Conservation (phyloP, 805 yeast genomes). For the Candida odintsovae region DNA sequence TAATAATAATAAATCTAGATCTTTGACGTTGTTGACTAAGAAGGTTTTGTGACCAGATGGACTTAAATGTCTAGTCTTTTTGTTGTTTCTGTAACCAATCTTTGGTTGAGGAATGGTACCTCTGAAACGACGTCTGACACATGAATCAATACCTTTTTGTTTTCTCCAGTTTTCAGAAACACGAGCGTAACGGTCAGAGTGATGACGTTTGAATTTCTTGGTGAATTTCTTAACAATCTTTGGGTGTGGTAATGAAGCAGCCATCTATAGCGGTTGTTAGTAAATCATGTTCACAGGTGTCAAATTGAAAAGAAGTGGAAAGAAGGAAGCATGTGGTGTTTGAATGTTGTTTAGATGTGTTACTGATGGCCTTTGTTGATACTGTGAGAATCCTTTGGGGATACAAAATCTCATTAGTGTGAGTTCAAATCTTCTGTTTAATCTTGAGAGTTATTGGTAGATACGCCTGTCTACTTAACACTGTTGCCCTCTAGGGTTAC, state of each 20-base stretch:
- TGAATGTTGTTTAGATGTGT: too few relatives aligned
- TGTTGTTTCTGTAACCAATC: conserved; percentile 99
- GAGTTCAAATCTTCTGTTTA: not conserved
- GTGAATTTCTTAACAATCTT: conserved; percentile 99
- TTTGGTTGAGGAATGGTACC: conserved; percentile 98
- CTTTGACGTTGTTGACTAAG: conserved; percentile 87
- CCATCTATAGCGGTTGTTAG: conserved; percentile 54
- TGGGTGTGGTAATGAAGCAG: conserved; percentile 97
- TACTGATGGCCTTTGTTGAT: not conserved
- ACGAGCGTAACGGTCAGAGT: conserved; percentile 99
- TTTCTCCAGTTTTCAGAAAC: conserved; percentile 99
- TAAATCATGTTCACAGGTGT: conserved; percentile 5
- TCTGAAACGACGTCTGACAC: conserved; percentile 99
- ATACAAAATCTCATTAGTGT: too few relatives aligned
- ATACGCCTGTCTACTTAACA: not conserved
- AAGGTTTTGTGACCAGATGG: conserved; percentile 98
- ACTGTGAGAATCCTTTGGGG: too few relatives aligned
- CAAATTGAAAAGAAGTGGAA: not conserved
- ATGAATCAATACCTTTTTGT: conserved; percentile 99
- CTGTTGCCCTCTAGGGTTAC: not conserved
- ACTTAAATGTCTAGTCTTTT: conserved; percentile 90
- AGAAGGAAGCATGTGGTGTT: not conserved
- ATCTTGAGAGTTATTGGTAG: not conserved
- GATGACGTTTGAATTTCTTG: conserved; percentile 99
- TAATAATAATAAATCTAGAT: conserved; percentile 90